These are phyloP conservation scores for Candida glucosophila DNA, from an alignment of 1,139 yeast genomes.

Conservation along the genomic window DNA sequence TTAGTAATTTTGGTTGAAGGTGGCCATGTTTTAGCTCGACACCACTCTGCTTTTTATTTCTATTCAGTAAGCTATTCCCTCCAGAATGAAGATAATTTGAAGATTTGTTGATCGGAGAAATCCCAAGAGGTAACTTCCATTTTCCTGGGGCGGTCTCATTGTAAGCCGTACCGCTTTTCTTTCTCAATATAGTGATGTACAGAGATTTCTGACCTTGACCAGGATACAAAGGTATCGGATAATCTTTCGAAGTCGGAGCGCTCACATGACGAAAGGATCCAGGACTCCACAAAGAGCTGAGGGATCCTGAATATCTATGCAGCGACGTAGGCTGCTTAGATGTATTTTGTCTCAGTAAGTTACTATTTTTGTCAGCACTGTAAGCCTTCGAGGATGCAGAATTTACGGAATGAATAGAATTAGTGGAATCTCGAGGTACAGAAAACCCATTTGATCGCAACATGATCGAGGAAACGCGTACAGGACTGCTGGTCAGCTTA, in stretches of 20 bases:
- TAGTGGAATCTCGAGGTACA: too few relatives aligned
- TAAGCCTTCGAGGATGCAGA: too few relatives aligned
- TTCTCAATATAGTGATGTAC: slow-evolving; percentile 47
- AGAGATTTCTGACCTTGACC: slow-evolving; percentile 47
- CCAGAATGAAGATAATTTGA: slow-evolving; percentile 20
- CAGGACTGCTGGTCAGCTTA: too few relatives aligned
- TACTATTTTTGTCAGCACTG: too few relatives aligned
- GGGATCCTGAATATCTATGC: slow-evolving; percentile 24
- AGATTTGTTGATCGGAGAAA: slow-evolving; percentile 34
- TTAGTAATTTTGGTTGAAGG: slow-evolving; percentile 63
- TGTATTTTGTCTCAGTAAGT: too few relatives aligned
- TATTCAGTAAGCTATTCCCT: slow-evolving; percentile 11
- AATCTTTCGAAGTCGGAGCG: slow-evolving; percentile 28
- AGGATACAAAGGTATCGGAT: slow-evolving; percentile 27
- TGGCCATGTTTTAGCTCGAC: slow-evolving; percentile 71
- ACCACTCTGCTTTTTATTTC: slow-evolving; percentile 32
- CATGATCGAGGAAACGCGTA: too few relatives aligned
- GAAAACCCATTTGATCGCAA: too few relatives aligned
- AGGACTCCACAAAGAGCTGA: slow-evolving; percentile 29
- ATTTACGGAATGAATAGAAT: too few relatives aligned
- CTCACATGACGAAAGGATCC: slow-evolving; percentile 29
- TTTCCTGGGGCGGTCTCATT: slow-evolving; percentile 47
- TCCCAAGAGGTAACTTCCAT: slow-evolving; percentile 63
- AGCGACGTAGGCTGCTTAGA: too few relatives aligned
- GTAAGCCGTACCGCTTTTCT: slow-evolving; percentile 46